Evolutionary conservation across 2,329 filamentous ascomycete species (phyloP).

Genomic region (Verticillium tricorpus): DNA sequence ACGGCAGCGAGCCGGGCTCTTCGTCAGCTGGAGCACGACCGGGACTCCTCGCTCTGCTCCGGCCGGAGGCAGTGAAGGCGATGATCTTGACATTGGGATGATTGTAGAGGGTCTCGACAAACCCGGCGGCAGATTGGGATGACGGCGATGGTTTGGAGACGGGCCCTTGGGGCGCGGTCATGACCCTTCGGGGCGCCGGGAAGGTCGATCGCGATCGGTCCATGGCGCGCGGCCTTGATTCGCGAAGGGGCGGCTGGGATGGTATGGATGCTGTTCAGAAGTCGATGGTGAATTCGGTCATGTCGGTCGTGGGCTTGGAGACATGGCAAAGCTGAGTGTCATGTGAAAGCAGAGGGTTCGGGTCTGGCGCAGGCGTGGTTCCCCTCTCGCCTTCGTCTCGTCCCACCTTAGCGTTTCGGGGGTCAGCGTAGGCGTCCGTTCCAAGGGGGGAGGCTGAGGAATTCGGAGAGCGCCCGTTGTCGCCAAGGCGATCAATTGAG

Average conservation of each 20-base stretch:
- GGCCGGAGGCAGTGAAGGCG: slow-evolving; percentile 40
- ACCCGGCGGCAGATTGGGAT: slow-evolving; percentile 20
- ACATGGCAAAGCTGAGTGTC: background rate
- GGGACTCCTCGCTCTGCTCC: slow-evolving; percentile 25
- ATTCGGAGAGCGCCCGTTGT: background rate
- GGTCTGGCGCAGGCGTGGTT: background rate
- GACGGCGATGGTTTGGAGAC: slow-evolving; percentile 17
- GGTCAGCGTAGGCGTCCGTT: background rate
- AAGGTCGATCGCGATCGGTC: slow-evolving; percentile 8
- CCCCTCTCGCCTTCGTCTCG: background rate
- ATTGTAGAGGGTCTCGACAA: slow-evolving; percentile 68
- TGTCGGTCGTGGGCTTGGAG: background rate
- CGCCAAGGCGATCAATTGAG: background rate
- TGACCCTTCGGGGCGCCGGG: slow-evolving; percentile 27
- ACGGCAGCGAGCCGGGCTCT: slow-evolving; percentile 62
- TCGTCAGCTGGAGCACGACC: slow-evolving; percentile 33
- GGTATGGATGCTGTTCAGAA: background rate
- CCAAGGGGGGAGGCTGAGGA: background rate
- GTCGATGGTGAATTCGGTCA: background rate
- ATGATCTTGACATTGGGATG: slow-evolving; percentile 69
- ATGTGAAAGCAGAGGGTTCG: background rate
- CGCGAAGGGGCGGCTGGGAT: background rate
- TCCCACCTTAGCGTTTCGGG: background rate
- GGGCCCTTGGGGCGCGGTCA: slow-evolving; percentile 28
- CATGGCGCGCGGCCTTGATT: background rate